Conservation (phyloP, 306 rosid species). For the Citrullus mucosospermus region DNA sequence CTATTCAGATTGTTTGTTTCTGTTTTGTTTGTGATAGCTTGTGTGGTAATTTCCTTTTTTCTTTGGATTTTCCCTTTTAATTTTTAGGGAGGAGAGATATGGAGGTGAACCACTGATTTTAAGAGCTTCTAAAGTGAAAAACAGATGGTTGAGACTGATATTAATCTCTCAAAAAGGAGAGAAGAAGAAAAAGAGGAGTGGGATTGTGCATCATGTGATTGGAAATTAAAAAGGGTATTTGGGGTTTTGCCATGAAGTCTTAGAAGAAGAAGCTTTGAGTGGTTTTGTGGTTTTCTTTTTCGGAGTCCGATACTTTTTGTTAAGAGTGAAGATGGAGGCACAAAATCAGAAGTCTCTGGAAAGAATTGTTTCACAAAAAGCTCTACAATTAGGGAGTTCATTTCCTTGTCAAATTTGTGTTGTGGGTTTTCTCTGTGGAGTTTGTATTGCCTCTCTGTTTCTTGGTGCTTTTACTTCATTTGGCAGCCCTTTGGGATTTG, state of each 20-base stretch:
- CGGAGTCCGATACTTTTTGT: not conserved
- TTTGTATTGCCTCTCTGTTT: slow-evolving; percentile 62
- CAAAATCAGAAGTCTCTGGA: slow-evolving; percentile 49
- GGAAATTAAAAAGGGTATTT: slow-evolving; percentile 23
- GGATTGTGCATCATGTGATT: slow-evolving; percentile 24
- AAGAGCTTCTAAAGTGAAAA: slow-evolving; percentile 5
- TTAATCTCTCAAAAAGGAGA: not conserved
- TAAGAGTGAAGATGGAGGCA: slow-evolving; percentile 30
- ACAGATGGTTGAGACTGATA: slow-evolving; percentile 17
- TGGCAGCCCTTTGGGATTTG: slow-evolving; percentile 38
- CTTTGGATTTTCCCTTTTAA: not conserved
- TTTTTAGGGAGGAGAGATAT: slow-evolving; percentile 22
- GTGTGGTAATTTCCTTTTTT: not conserved
- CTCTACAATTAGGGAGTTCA: slow-evolving; percentile 73
- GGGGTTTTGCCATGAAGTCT: slow-evolving; percentile 1
- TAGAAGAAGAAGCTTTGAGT: slow-evolving; percentile 9
- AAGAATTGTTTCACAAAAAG: slow-evolving; percentile 70
- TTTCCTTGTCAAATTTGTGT: slow-evolving; percentile 85
- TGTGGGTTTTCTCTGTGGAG: slow-evolving; percentile 76
- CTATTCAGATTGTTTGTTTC: not conserved
- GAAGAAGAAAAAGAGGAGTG: not conserved
- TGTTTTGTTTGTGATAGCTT: slow-evolving; percentile 12
- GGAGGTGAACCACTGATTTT: slow-evolving; percentile 19
- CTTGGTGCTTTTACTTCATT: slow-evolving; percentile 70
- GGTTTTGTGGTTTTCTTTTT: not conserved